phyloP scores from a whole-genome alignment of 768 basidiomycete genomes.

The Lactifluus subvellereus region DNA sequence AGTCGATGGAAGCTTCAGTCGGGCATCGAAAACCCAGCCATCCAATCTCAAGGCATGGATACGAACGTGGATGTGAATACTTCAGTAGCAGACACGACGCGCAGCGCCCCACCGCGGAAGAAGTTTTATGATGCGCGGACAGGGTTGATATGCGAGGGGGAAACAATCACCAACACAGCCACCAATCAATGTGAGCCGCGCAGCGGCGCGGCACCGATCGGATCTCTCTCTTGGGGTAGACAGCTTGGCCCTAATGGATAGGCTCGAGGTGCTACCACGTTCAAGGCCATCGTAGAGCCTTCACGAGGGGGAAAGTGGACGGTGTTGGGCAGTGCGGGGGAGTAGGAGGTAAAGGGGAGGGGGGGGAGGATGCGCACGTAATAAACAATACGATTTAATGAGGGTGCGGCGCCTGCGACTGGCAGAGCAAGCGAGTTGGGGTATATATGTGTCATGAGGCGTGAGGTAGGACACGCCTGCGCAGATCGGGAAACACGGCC shows the following conservation, averaged over 20 bases:
- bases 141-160: not conserved
- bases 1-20: not conserved
- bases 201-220: not conserved
- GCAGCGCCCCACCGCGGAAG: not conserved
- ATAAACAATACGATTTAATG: conserved; percentile 21
- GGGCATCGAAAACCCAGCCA: not conserved
- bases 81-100: not conserved
- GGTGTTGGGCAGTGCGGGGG: not conserved
- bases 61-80: not conserved
- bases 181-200: not conserved
- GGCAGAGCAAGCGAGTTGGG: conserved; percentile 22
- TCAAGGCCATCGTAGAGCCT: not conserved
- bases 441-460: conserved; percentile 17
- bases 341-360: not conserved
- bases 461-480: conserved; percentile 6
- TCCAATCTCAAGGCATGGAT: not conserved
- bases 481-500: not conserved
- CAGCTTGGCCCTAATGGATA: not conserved
- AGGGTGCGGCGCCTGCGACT: conserved; percentile 18
- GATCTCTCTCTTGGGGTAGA: not conserved
- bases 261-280: not conserved
- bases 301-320: not conserved
- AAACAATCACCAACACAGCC: not conserved
- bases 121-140: not conserved
- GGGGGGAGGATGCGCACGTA: conserved; percentile 10